A percentile compares a stretch with the other conserved stretches of the same genome.
Evolutionary conservation across 2,329 filamentous ascomycete species (phyloP).

Genomic region (Alternaria longipes): DNA sequence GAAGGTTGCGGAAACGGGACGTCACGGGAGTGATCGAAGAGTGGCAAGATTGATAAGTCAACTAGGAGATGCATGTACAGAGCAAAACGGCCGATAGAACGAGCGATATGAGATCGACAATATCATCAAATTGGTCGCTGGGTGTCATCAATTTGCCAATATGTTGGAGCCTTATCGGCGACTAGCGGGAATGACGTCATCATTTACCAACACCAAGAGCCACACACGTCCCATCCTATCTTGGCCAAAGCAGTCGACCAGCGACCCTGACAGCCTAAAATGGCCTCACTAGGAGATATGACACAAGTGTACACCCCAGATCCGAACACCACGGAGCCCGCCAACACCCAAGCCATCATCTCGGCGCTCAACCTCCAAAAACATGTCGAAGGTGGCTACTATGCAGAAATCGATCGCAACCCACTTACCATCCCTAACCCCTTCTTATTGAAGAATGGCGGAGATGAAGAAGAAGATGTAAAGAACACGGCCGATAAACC

Average conservation of each 20-base stretch:
- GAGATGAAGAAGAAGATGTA: slow-evolving; percentile 12
- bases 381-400: slow-evolving; percentile 63
- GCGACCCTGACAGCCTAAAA: too few species aligned
- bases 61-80: too few species aligned
- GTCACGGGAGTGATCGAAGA: neutral
- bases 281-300: neutral
- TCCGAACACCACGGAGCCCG: slow-evolving; percentile 18
- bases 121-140: too few species aligned
- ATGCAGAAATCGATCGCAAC: slow-evolving; percentile 60
- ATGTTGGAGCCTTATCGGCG: neutral
- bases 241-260: neutral
- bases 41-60: neutral
- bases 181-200: neutral
- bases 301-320: neutral
- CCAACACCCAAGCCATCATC: slow-evolving; percentile 26
- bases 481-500: slow-evolving; percentile 44
- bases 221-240: neutral
- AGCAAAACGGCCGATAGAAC: too few species aligned
- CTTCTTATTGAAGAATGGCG: slow-evolving; percentile 45
- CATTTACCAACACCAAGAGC: neutral
- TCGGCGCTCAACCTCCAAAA: slow-evolving; percentile 52
- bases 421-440: slow-evolving; percentile 61
- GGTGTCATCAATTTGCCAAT: too few species aligned
- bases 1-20: neutral
- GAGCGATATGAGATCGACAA: too few species aligned